phyloP scores from a whole-genome alignment of 2,329 filamentous ascomycete species.

The Albifimbria verrucaria region DNA sequence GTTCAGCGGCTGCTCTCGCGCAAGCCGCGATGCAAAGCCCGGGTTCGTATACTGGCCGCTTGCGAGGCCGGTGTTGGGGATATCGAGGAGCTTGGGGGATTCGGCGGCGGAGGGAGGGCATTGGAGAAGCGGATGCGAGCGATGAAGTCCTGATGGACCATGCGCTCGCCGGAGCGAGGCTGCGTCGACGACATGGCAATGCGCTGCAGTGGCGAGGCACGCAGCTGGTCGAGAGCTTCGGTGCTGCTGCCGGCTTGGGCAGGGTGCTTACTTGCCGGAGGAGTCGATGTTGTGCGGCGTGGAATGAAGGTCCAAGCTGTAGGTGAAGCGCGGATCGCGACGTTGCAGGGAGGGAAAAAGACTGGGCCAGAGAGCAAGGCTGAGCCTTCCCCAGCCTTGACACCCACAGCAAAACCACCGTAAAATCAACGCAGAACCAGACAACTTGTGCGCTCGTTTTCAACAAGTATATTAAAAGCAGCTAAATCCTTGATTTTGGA shows the following conservation, averaged over 20 bases:
- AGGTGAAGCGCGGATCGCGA: neutral
- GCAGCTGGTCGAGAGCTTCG: slow-evolving; percentile 1
- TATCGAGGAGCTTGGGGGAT: slow-evolving; percentile 93
- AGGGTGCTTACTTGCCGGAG: neutral
- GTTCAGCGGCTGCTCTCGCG: slow-evolving; percentile 87
- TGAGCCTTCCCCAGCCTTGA: neutral
- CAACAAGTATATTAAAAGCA: neutral
- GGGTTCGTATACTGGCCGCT: slow-evolving; percentile 87
- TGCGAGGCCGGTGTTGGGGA: slow-evolving; percentile 86
- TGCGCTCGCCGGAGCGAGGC: slow-evolving; percentile 49
- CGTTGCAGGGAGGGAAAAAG: neutral
- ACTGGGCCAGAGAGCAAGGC: neutral
- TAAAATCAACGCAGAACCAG: neutral
- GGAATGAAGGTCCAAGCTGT: neutral
- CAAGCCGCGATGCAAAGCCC: slow-evolving; percentile 83
- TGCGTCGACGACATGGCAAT: slow-evolving; percentile 28
- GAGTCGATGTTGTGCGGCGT: neutral
- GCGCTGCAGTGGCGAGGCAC: slow-evolving; percentile 13
- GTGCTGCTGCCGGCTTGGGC: too few species aligned
- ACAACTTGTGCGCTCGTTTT: neutral
- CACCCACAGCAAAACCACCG: neutral
- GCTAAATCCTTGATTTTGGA: neutral
- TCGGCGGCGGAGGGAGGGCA: slow-evolving; percentile 88
- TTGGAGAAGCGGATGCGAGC: slow-evolving; percentile 94
- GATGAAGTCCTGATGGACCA: slow-evolving; percentile 92